Base-by-base conservation (phyloP, 176 grass and related monocot genomes). In the Neostapfia colusana region DNA sequence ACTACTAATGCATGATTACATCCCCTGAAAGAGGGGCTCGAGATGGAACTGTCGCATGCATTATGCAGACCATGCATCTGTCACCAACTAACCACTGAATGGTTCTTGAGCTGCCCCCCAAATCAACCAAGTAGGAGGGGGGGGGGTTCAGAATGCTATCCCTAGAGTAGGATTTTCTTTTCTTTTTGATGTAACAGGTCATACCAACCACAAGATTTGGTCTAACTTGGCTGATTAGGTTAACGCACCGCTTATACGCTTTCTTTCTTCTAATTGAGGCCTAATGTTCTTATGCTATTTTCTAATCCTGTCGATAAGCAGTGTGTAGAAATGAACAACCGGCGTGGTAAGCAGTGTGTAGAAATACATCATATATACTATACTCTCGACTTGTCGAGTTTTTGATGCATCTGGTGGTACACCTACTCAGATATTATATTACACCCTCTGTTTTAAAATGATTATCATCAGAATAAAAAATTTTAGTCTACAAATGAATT, bases 31-130 rank as follows among this genome's bases (percentile, higher is more conserved):
- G 74, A 68, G 62, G 40, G 80, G 39, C 68, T 83, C 50, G 68
- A 82, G 48, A 51, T 57, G 74, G 61, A 53, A 67, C 63, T 26
- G 60, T 43, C 83, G 28, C 74, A 78, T 73, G 39, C 79, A 78
- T 73, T 40, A 41, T 55, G 58, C 39, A 11, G 67, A 34, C 48
- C 62, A 77, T 78, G n/a, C n/a, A n/a, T n/a, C n/a, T n/a, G 10
- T 43, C 40, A 78, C 79, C 79, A 60, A 73, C 74, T 73, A 34
- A 14, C 8, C 58, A 23, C 31, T 40, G 23, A 65, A 59, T 39
- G 14, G 15, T 20, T 82, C 1, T 40, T 49, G 62, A 34, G 24
- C 2, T 31, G 26, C 55, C 26, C 40, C 55, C 26, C 40, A 65
- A 72, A 81, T 78, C 48, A 66, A 59, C 43, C 48, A 59, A n/a